Percentiles rank a stretch among this genome's conserved stretches.
These are phyloP conservation scores for Tulasnella sp. DNA, from an alignment of 768 basidiomycete species.

Conservation along the genomic window DNA sequence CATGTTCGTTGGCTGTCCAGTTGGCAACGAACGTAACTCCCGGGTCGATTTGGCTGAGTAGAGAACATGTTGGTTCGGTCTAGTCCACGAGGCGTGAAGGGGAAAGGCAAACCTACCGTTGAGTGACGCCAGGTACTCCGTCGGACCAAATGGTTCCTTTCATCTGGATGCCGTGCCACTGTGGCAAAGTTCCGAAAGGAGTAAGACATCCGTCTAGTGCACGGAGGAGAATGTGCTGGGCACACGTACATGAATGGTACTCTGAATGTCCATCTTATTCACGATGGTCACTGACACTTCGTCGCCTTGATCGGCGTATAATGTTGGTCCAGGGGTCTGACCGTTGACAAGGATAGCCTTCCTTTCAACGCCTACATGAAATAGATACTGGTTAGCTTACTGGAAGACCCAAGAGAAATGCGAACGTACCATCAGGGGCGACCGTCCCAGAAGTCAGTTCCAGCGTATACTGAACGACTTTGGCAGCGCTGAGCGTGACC, in stretches of 20 bases:
- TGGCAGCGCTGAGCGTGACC: neutral
- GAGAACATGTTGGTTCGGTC: neutral
- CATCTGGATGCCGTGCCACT: constrained; percentile 14
- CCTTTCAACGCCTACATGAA: neutral
- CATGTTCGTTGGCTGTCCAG: constrained; percentile 6
- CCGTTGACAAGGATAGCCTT: neutral
- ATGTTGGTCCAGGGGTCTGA: constrained; percentile 3
- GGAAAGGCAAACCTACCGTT: neutral
- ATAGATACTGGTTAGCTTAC: neutral
- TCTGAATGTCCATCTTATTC: neutral
- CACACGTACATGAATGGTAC: constrained; percentile 6
- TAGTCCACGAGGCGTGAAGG: neutral
- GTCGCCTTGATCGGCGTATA: neutral
- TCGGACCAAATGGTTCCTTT: constrained; percentile 8
- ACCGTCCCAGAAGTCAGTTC: neutral
- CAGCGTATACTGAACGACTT: neutral
- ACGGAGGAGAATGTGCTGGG: neutral
- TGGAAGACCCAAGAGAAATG: neutral
- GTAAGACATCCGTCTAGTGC: neutral
- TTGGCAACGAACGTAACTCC: constrained; percentile 3
- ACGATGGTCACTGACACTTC: neutral
- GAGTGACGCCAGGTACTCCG: constrained; percentile 14
- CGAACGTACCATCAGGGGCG: constrained; percentile 11
- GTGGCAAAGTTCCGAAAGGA: neutral
- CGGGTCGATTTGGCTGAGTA: constrained; percentile 1